These are phyloP conservation scores for Trapa bicornis DNA, from an alignment of 345 rosid species.

Conservation along the genomic window DNA sequence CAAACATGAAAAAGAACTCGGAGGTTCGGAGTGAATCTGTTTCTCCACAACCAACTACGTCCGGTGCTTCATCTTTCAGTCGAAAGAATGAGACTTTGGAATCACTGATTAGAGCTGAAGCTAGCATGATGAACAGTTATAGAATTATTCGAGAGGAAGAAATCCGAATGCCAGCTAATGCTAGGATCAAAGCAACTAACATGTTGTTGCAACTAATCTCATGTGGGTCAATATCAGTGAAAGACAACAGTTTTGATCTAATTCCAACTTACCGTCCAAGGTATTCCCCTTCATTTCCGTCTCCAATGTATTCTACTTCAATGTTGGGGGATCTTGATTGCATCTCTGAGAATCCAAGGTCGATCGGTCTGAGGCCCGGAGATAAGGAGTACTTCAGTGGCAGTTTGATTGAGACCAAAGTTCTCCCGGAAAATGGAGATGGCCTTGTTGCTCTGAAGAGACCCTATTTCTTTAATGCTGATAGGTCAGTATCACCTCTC, in stretches of 20 bases:
- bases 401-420: slow-evolving; percentile 69
- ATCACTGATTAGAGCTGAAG: slow-evolving; percentile 84
- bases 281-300: slow-evolving; percentile 29
- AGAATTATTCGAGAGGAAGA: slow-evolving; percentile 80
- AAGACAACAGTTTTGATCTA: slow-evolving; percentile 75
- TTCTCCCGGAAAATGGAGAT: slow-evolving; percentile 38
- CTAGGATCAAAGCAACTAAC: slow-evolving; percentile 61
- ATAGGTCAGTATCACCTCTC: slow-evolving; percentile 40
- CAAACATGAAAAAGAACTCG: slow-evolving; percentile 27
- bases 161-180: slow-evolving; percentile 40
- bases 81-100: slow-evolving; percentile 81
- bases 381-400: slow-evolving; percentile 92
- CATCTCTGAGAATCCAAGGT: slow-evolving; percentile 67
- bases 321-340: slow-evolving; percentile 71
- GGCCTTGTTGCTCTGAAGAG: slow-evolving; percentile 54
- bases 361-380: slow-evolving; percentile 55
- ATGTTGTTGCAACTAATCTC: slow-evolving; percentile 90
- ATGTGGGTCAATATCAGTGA: slow-evolving; percentile 89
- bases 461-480: slow-evolving; percentile 87
- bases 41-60: slow-evolving; percentile 59
- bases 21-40: slow-evolving; percentile 42
- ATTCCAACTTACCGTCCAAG: slow-evolving; percentile 71
- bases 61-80: slow-evolving; percentile 56
- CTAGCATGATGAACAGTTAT: slow-evolving; percentile 70
- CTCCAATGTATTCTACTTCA: slow-evolving; percentile 63